Percentiles rank a stretch among this genome's conserved stretches.
These are phyloP conservation scores for Quillaja saponaria DNA, from an alignment of 306 rosid species.

Conservation along the genomic window DNA sequence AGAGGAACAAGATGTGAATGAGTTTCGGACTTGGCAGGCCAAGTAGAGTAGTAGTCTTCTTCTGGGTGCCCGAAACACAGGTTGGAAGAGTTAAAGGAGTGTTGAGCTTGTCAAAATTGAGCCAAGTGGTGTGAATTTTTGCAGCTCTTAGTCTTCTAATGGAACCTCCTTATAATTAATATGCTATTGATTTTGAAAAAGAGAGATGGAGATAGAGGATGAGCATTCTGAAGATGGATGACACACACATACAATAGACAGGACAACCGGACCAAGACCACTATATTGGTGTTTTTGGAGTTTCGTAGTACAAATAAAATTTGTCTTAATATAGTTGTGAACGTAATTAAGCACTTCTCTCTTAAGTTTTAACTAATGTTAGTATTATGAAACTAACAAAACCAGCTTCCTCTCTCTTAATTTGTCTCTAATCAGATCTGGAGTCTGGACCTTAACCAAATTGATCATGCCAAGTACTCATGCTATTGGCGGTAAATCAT, in stretches of 20 bases:
- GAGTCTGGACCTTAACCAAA: constrained; percentile 27
- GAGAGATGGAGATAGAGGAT: constrained; percentile 23
- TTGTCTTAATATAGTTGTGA: constrained; percentile 31
- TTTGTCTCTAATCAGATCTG: constrained; percentile 40
- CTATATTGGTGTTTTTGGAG: constrained; percentile 26
- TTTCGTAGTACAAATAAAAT: constrained; percentile 5
- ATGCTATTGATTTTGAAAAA: neutral
- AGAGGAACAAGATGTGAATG: constrained; percentile 12
- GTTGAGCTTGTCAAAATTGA: constrained; percentile 54
- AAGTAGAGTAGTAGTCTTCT: too few species aligned
- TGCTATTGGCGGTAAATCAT: constrained; percentile 34
- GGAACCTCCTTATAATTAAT: too few species aligned
- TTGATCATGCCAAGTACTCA: constrained; percentile 35
- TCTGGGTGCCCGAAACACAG: constrained; percentile 12
- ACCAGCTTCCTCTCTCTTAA: too few species aligned
- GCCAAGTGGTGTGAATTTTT: constrained; percentile 24
- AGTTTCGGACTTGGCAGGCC: too few species aligned
- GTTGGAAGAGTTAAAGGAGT: constrained; percentile 22
- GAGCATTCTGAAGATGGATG: constrained; percentile 25
- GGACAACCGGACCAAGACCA: constrained; percentile 30
- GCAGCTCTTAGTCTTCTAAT: constrained; percentile 14
- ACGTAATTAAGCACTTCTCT: too few species aligned
- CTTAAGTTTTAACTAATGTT: too few species aligned
- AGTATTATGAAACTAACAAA: neutral
- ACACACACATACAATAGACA: neutral